phyloP scores from a whole-genome alignment of 169 alveolate genomes.

The Plasmodium inui region DNA sequence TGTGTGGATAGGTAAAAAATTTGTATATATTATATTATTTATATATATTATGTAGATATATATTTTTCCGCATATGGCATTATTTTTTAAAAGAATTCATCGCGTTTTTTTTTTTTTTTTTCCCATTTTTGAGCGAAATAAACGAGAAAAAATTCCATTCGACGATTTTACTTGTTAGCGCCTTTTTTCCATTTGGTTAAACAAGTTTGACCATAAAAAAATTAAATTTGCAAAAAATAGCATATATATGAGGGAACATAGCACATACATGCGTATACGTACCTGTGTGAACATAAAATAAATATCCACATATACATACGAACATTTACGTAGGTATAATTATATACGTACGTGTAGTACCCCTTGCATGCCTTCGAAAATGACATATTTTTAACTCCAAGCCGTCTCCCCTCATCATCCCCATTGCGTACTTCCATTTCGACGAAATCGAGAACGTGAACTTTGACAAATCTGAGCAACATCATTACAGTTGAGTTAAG shows the following conservation, averaged over 20 bases:
- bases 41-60: constrained; percentile 4
- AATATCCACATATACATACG: neutral
- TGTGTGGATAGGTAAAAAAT: neutral
- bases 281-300: neutral
- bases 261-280: neutral
- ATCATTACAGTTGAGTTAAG: neutral
- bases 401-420: neutral
- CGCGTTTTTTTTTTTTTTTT: constrained; percentile 7
- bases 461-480: constrained; percentile 13
- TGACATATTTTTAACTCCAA: neutral
- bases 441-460: neutral
- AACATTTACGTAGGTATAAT: constrained; percentile 21
- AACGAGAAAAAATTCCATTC: neutral
- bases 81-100: neutral
- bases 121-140: neutral
- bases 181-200: neutral
- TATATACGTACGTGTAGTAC: constrained; percentile 13
- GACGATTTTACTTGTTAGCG: neutral
- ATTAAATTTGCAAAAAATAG: neutral
- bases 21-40: neutral
- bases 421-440: neutral
- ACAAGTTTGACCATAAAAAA: neutral
- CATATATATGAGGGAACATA: neutral
- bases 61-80: neutral
- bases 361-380: neutral